Conservation (phyloP, 345 rosid genomes). For the Rhizophora mangle region DNA sequence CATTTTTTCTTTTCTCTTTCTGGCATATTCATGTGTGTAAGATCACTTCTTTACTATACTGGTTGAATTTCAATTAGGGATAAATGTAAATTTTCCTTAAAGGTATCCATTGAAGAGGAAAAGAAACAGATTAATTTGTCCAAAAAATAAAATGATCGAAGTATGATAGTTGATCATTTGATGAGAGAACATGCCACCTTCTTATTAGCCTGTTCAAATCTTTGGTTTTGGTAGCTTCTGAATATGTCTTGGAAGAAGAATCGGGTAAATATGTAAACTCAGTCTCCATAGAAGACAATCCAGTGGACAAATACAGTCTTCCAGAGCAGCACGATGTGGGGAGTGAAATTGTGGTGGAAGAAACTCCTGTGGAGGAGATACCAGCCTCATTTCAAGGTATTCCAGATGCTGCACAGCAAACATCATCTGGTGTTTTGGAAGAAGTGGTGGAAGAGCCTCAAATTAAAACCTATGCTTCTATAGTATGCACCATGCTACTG, state of each 20-base stretch:
- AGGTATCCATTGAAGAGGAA: not conserved
- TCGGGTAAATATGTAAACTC: slow-evolving; percentile 64
- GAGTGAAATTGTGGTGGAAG: slow-evolving; percentile 57
- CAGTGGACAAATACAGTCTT: slow-evolving; percentile 56
- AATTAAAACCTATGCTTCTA: slow-evolving; percentile 83
- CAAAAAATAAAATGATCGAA: no score
- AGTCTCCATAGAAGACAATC: slow-evolving; percentile 70
- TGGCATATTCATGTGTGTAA: no score
- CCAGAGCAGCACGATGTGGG: slow-evolving; percentile 63
- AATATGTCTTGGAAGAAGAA: slow-evolving; percentile 76
- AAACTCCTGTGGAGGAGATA: slow-evolving; percentile 54
- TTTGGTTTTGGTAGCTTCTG: slow-evolving; percentile 47
- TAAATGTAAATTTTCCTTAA: not conserved
- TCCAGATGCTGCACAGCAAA: slow-evolving; percentile 45
- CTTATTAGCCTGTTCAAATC: slow-evolving; percentile 10
- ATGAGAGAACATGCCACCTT: not conserved
- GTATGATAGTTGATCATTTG: not conserved
- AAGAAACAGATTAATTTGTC: not conserved
- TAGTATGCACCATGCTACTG: slow-evolving; percentile 48
- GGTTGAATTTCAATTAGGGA: not conserved
- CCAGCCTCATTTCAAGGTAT: slow-evolving; percentile 33
- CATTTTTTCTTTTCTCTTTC: no score
- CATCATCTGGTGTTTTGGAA: slow-evolving; percentile 42
- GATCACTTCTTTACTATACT: not conserved
- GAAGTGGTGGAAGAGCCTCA: slow-evolving; percentile 63